Evolutionary conservation across 1,139 yeast species (phyloP), one percentile per base, ranked within the genome.

Genomic region (Candida sp.): DNA sequence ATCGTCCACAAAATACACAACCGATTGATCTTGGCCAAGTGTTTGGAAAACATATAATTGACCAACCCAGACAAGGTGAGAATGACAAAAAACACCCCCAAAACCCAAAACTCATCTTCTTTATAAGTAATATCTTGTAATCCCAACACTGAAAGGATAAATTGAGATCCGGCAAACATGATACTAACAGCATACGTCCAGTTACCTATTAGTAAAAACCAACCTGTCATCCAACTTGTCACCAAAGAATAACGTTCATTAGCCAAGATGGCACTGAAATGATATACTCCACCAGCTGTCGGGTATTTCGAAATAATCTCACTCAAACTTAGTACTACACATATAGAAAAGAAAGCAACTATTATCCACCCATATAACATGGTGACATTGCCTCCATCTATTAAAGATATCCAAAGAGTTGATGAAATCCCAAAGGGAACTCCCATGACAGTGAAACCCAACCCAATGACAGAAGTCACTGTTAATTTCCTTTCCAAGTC

Each of bases 281-380:
- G 91, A 56, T 85, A 87, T 1, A 85, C 82, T 15, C 85, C 85
- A 25, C 85, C 85, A 3, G 88, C 85, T 23, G 86, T 80, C 0
- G 93, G 93, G 52, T 81, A 85, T 53, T 84, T 85, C 4, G 88
- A 81, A 1, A 84, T 78, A 48, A 85, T 82, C 57, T 85, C 93
- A 48, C 88, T 81, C 33, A 85, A 62, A 32, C 89, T 82, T 23
- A 84, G 60, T 3, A 87, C 83, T 42, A 85, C 84, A 52, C 82
- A 68, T 40, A 82, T 55, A 1, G 87, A 78, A 52, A 82, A 79
- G 22, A 84, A 52, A 3, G 84, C 81, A 36, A 84, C 85, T 2
- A 81, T 63, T 1, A 83, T 51, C 81, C 88, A 85, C 0, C 93
- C 93, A 61, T 82, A 80, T 38, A 85, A 64, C 40, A 85, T 80